These are phyloP conservation scores for Aspergillus pseudonomiae DNA, from an alignment of 2,329 filamentous ascomycete genomes.

Conservation along the genomic window DNA sequence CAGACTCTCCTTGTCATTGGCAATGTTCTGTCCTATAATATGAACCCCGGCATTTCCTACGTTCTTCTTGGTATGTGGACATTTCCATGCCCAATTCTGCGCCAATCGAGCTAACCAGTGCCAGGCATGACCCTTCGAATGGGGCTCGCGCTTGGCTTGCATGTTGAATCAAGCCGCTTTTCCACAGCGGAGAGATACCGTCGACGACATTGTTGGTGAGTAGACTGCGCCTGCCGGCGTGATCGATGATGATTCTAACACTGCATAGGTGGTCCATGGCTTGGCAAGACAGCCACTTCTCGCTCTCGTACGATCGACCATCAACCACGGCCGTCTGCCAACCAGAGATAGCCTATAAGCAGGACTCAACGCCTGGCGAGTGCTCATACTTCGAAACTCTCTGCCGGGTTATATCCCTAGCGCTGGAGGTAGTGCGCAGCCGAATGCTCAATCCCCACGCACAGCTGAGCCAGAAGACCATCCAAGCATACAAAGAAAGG, in stretches of 20 bases:
- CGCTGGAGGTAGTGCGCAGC: slow-evolving; percentile 62
- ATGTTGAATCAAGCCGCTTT: slow-evolving; percentile 60
- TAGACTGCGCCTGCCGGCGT: neutral
- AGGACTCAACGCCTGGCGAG: slow-evolving; percentile 51
- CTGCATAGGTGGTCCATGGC: slow-evolving; percentile 60
- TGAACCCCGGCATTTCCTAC: slow-evolving; percentile 68
- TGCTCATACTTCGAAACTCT: slow-evolving; percentile 62
- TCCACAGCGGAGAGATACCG: slow-evolving; percentile 52
- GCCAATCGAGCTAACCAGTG: slow-evolving; percentile 8
- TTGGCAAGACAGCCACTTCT: slow-evolving; percentile 67
- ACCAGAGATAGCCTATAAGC: slow-evolving; percentile 53
- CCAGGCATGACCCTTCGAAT: slow-evolving; percentile 62
- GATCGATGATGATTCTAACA: neutral
- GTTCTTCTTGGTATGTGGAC: slow-evolving; percentile 53
- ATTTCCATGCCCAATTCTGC: neutral
- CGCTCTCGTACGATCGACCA: slow-evolving; percentile 64
- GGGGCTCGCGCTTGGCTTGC: slow-evolving; percentile 62
- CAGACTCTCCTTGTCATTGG: slow-evolving; percentile 65
- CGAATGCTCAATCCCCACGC: slow-evolving; percentile 58
- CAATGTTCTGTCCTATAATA: slow-evolving; percentile 64
- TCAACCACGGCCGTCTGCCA: slow-evolving; percentile 59
- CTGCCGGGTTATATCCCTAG: slow-evolving; percentile 56
- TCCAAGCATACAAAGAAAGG: slow-evolving; percentile 60
- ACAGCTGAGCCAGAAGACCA: slow-evolving; percentile 56
- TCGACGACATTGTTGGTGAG: slow-evolving; percentile 49